Conservation (phyloP, 495 filamentous ascomycete genomes). For the Neurospora sp. region DNA sequence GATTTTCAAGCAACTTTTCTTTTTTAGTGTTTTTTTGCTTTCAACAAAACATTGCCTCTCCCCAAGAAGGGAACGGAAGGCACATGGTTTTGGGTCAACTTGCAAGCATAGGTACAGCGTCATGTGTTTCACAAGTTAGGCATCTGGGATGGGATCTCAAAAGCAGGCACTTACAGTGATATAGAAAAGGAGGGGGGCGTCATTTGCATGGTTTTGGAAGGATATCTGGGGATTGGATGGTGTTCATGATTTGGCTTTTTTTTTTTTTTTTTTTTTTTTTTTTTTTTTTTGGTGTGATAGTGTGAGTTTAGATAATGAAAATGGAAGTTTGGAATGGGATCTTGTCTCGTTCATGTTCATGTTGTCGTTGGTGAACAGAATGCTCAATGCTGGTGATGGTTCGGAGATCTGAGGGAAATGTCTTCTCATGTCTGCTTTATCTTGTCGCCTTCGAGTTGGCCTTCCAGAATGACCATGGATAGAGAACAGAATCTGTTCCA, state of each 20-base stretch:
- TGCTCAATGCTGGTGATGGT: background rate
- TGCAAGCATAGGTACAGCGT: background rate
- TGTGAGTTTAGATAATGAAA: background rate
- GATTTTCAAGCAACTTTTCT: background rate
- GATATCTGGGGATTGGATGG: background rate
- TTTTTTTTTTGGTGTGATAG: background rate
- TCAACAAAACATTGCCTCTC: background rate
- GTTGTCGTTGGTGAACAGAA: background rate
- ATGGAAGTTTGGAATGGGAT: background rate
- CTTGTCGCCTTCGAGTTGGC: background rate
- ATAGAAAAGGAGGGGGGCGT: background rate
- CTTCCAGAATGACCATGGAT: background rate
- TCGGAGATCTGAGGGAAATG: background rate
- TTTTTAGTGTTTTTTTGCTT: background rate
- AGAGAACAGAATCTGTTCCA: background rate
- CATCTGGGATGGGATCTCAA: background rate
- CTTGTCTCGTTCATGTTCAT: background rate
- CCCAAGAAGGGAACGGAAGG: background rate
- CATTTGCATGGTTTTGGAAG: background rate
- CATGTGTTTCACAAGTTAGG: background rate
- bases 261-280: background rate
- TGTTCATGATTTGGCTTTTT: background rate
- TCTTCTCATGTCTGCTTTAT: background rate
- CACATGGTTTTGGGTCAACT: background rate
- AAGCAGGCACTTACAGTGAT: background rate